phyloP scores from a whole-genome alignment of 202 grass and related monocot genomes.

The Digitaria exilis region DNA sequence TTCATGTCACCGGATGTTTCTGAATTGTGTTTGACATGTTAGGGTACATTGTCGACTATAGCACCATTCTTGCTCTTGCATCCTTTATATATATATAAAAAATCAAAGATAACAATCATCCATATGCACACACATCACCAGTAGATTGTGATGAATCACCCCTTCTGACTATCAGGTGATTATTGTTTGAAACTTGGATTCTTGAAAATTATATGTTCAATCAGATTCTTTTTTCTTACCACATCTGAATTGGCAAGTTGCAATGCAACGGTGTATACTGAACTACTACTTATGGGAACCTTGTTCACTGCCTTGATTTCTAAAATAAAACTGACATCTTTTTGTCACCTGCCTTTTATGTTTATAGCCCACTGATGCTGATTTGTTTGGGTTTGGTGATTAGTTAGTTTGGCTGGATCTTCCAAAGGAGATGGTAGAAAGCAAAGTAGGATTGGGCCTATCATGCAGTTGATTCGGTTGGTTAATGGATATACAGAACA shows the following conservation, averaged over 20 bases:
- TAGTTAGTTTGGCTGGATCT: neutral
- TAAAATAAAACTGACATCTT: neutral
- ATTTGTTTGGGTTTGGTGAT: neutral
- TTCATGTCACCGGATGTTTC: neutral
- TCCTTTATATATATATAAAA: neutral
- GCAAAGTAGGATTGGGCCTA: too few relatives aligned
- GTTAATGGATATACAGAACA: neutral
- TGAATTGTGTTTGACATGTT: neutral
- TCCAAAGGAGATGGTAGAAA: neutral
- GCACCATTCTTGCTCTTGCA: neutral
- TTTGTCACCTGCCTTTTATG: neutral
- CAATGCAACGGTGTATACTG: neutral
- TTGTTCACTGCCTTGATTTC: neutral
- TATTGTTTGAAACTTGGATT: neutral
- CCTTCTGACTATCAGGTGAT: neutral
- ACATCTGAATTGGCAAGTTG: neutral
- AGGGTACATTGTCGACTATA: neutral
- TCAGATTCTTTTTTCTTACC: neutral
- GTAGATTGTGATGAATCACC: neutral
- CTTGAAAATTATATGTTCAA: neutral
- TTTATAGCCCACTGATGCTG: neutral
- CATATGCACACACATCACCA: too few relatives aligned
- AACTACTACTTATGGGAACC: neutral
- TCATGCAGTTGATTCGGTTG: neutral
- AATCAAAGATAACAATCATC: neutral